A percentile compares a stretch with the other conserved stretches of the same genome.
phyloP scores from a whole-genome alignment of 2,329 filamentous ascomycete species.

The Aspergillus fructus region DNA sequence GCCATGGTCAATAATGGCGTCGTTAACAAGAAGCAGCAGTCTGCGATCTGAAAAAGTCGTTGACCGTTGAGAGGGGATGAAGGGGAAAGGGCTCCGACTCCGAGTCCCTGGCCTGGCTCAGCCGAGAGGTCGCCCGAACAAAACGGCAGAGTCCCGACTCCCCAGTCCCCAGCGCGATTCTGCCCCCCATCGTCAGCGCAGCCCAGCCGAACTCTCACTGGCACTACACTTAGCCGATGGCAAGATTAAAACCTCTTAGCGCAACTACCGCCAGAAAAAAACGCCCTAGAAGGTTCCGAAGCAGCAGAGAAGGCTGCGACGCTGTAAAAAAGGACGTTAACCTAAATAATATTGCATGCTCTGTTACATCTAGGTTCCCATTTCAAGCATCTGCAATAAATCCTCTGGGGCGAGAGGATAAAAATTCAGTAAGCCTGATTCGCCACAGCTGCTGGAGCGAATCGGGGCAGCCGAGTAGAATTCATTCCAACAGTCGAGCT shows the following conservation, averaged over 20 bases:
- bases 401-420: neutral
- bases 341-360: neutral
- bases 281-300: slow-evolving; percentile 8
- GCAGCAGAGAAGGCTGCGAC: neutral
- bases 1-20: no score
- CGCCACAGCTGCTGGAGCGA: neutral
- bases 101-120: no score
- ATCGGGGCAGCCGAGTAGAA: neutral
- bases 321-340: no score
- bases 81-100: no score
- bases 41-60: no score
- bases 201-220: no score
- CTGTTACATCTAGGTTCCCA: neutral
- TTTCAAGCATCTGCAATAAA: neutral
- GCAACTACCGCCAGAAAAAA: slow-evolving; percentile 15
- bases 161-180: no score
- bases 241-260: slow-evolving; percentile 10
- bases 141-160: no score
- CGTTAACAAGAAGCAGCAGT: no score
- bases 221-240: neutral
- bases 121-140: no score
- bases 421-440: neutral
- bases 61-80: no score
- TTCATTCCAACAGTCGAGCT: neutral
- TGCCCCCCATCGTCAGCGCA: neutral